Conservation (phyloP, 768 basidiomycete genomes). For the Rhodotorula kratochvilovae region DNA sequence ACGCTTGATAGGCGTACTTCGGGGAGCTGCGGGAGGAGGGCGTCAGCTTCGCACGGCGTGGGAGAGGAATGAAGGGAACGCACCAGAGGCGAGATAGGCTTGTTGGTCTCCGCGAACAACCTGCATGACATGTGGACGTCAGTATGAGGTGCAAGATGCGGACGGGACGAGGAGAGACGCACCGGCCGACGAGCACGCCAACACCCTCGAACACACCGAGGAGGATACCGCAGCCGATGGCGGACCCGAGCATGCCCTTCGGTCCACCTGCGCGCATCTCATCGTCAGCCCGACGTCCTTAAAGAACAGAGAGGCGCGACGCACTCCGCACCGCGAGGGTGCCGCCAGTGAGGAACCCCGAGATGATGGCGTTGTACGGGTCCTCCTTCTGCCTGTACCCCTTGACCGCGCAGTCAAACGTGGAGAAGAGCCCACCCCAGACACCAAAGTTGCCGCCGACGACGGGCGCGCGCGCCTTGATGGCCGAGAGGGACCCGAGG, state of each 20-base stretch:
- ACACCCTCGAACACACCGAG: conserved; percentile 93
- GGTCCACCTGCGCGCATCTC: conserved; percentile 67
- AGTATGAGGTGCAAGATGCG: no score
- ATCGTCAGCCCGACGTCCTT: neutral
- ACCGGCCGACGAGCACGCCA: conserved; percentile 78
- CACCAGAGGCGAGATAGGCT: conserved; percentile 31
- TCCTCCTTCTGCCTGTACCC: conserved; percentile 45
- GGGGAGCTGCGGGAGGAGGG: neutral
- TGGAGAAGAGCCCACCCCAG: conserved; percentile 89
- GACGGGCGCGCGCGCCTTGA: conserved; percentile 96
- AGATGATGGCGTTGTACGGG: conserved; percentile 95
- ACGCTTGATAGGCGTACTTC: neutral
- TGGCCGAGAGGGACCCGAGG: conserved; percentile 86
- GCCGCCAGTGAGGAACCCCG: conserved; percentile 97
- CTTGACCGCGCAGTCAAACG: conserved; percentile 97
- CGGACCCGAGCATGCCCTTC: conserved; percentile 81
- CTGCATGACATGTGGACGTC: neutral
- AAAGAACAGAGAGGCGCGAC: conserved; percentile 47
- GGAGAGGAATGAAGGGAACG: neutral
- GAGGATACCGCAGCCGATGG: conserved; percentile 90
- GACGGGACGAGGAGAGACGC: neutral
- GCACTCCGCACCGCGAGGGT: conserved; percentile 87
- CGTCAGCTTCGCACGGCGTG: neutral
- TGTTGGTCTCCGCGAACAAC: conserved; percentile 40
- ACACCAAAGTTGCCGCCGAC: conserved; percentile 76